Conservation (phyloP, 495 filamentous ascomycete genomes). For the Penicillium lividum region DNA sequence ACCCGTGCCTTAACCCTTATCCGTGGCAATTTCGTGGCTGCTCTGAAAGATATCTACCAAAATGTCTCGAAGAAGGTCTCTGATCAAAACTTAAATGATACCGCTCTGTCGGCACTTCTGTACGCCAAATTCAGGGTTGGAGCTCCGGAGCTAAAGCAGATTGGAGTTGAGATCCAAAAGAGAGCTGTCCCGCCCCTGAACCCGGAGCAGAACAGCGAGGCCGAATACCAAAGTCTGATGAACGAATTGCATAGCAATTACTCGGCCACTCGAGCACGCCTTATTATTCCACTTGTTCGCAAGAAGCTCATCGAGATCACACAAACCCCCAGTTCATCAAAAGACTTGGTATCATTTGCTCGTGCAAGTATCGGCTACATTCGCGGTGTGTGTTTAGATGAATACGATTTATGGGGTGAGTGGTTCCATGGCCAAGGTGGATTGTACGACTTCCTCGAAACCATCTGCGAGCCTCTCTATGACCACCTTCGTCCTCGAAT, state of each 20-base stretch:
- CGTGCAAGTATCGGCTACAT: conserved; percentile 69
- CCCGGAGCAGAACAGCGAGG: conserved; percentile 61
- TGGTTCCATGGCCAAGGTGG: conserved; percentile 73
- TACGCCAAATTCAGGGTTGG: conserved; percentile 77
- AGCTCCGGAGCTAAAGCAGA: conserved; percentile 64
- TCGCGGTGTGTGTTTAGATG: conserved; percentile 69
- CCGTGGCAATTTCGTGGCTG: conserved; percentile 79
- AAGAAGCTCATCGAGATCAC: conserved; percentile 68
- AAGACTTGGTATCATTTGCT: conserved; percentile 68
- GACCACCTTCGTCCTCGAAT: conserved; percentile 69
- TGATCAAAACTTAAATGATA: conserved; percentile 71
- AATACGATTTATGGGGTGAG: conserved; percentile 73
- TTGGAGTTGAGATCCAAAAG: conserved; percentile 69
- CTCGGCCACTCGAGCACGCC: conserved; percentile 55
- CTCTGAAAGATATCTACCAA: conserved; percentile 66
- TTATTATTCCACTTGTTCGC: conserved; percentile 59
- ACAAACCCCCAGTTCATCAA: conserved; percentile 64
- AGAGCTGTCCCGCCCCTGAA: conserved; percentile 61
- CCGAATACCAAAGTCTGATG: conserved; percentile 66
- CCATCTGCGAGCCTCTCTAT: conserved; percentile 74
- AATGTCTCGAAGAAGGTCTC: conserved; percentile 70
- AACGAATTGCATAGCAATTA: conserved; percentile 69
- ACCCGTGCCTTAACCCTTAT: conserved; percentile 78
- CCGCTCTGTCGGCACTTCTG: conserved; percentile 71
- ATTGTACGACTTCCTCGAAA: conserved; percentile 70